Conservation (phyloP, 2,329 filamentous ascomycete genomes). For the Shiraia sp. region DNA sequence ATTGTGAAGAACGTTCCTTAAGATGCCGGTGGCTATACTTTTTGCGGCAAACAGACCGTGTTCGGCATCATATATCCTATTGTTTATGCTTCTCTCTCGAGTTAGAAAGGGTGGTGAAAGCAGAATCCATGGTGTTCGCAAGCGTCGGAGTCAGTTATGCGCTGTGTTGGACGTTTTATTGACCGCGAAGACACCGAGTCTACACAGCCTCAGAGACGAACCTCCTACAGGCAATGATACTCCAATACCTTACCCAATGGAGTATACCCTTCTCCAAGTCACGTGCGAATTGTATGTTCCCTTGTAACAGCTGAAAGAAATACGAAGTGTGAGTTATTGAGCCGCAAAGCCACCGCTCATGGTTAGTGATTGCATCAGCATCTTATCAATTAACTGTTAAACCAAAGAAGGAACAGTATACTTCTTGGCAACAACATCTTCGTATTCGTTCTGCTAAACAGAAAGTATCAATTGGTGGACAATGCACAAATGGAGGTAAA, state of each 20-base stretch:
- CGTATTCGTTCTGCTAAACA: background rate
- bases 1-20: too few relatives aligned
- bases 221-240: background rate
- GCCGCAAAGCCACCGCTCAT: background rate
- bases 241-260: background rate
- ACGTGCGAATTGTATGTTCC: background rate
- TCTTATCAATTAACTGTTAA: too few relatives aligned
- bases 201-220: background rate
- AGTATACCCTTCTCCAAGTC: background rate
- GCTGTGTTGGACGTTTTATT: too few relatives aligned
- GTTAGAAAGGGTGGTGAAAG: too few relatives aligned
- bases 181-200: too few relatives aligned
- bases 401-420: background rate
- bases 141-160: too few relatives aligned
- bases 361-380: too few relatives aligned
- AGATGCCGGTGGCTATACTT: too few relatives aligned
- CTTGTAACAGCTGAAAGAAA: background rate
- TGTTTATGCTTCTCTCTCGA: too few relatives aligned
- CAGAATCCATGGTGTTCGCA: too few relatives aligned
- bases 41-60: too few relatives aligned
- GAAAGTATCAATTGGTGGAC: background rate
- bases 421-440: background rate
- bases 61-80: too few relatives aligned
- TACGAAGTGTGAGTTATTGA: background rate
- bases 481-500: background rate